Base-by-base conservation (phyloP, 2,329 filamentous ascomycete species). In the Thelonectria rubi region DNA sequence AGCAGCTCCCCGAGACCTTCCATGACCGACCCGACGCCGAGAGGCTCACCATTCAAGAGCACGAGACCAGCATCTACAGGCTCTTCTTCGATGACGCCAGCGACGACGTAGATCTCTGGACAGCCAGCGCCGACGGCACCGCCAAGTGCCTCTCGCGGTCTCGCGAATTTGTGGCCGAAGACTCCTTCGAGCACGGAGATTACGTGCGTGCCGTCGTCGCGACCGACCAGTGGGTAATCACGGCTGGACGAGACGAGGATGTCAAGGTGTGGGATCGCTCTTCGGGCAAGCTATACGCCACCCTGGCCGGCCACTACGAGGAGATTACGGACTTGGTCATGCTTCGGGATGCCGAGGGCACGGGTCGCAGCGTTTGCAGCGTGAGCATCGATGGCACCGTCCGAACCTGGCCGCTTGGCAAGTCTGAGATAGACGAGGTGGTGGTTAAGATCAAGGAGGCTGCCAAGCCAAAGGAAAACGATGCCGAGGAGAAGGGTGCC, bases 351-450 rank as follows among this genome's bases (percentile, higher is more conserved):
- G 63, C 69, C 0, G 65, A 70, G 18, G 77, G 76, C 4, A 67
- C 62, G 7, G 70, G 73, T 5, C 81, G 79, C 18, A 81, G 81
- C 63, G 80, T 97, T 11, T 87, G 92, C 65, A 97, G 93, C 74
- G 91, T 95, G 56, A 88, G 92, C 66, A 96, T 98, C 69, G 95
- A 99, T 78, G 91, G 89, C 2, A 98, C 95, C 0, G 83, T 98
- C 40, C 87, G 95, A 70, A 87, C 84, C 56, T 99, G 95, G 95
- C 88, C 89, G 12, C 78, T 98, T 54, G 84, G 83, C 51, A 87
- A 84, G 84, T 84, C 73, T 17, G 81, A 79, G 24, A 74, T 88
- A n/a, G 84, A 86, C 59, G 78, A 77, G 14, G 73, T 82, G 18
- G 79, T 84, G 12, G 72, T 80, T 67, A 80, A 78, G 67, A 80